Percentiles rank a stretch among this genome's conserved stretches.
These are phyloP conservation scores for Plasmodium fragile DNA, from an alignment of 169 alveolate genomes.

Conservation along the genomic window DNA sequence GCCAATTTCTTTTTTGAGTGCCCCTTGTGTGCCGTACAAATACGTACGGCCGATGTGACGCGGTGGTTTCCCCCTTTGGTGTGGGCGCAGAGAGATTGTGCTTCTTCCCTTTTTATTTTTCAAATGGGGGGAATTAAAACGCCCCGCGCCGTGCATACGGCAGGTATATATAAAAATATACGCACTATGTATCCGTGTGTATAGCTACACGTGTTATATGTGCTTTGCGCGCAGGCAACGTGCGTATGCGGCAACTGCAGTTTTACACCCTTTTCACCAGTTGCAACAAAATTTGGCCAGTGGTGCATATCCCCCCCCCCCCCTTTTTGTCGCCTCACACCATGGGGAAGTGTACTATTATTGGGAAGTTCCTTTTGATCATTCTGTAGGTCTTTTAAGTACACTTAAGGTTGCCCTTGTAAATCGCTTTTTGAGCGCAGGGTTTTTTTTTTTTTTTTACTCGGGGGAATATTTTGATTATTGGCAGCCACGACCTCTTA, in stretches of 20 bases:
- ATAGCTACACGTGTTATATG: not conserved
- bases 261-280: not conserved
- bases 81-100: not conserved
- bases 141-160: not conserved
- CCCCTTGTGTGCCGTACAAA: not conserved
- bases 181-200: not conserved
- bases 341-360: not conserved
- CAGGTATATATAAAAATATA: not conserved
- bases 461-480: not conserved
- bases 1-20: not conserved
- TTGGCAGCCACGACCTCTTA: not conserved
- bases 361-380: not conserved
- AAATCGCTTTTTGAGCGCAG: not conserved
- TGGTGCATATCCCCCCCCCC: not conserved
- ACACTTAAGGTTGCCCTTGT: not conserved
- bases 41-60: not conserved
- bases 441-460: not conserved
- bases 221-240: not conserved
- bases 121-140: not conserved
- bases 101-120: not conserved
- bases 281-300: not conserved
- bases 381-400: not conserved
- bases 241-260: not conserved
- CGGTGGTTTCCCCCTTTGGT: not conserved
- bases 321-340: not conserved